Conservation (phyloP, 768 basidiomycete species). For the Kwoniella pini region DNA sequence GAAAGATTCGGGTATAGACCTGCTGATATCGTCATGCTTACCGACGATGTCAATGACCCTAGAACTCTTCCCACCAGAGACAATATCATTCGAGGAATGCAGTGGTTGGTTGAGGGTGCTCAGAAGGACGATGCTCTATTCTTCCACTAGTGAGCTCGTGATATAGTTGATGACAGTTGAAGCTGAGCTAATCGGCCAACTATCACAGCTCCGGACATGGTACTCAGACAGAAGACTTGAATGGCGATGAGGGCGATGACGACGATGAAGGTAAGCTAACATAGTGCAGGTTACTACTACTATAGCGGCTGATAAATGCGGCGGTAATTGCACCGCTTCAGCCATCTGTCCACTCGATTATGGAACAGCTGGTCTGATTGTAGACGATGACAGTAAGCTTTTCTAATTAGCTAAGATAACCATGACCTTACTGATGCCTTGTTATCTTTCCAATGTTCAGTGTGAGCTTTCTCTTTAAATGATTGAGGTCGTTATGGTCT, state of each 20-base stretch:
- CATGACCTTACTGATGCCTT: too few relatives aligned
- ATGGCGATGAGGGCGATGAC: constrained; percentile 52
- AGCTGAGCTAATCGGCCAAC: background rate
- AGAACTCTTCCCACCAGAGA: constrained; percentile 69
- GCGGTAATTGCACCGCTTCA: too few relatives aligned
- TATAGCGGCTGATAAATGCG: too few relatives aligned
- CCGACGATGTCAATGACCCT: constrained; percentile 68
- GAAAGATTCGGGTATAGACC: constrained; percentile 66
- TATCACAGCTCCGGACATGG: constrained; percentile 78
- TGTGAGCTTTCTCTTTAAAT: constrained; percentile 2
- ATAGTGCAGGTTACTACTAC: too few relatives aligned
- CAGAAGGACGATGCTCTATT: constrained; percentile 59
- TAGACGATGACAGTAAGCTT: constrained; percentile 73
- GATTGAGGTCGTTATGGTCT: too few relatives aligned
- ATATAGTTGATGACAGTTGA: too few relatives aligned
- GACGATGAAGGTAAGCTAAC: constrained; percentile 38
- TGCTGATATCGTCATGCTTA: constrained; percentile 84
- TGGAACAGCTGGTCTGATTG: constrained; percentile 71
- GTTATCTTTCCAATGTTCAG: too few relatives aligned
- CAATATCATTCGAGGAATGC: constrained; percentile 86
- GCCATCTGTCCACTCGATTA: constrained; percentile 80
- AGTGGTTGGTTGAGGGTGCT: constrained; percentile 84
- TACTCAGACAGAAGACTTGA: constrained; percentile 75
- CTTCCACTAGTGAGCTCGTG: constrained; percentile 49
- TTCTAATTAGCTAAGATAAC: background rate